phyloP scores from a whole-genome alignment of 163 green algal genomes.

The Coccomyxa subellipsoidea region DNA sequence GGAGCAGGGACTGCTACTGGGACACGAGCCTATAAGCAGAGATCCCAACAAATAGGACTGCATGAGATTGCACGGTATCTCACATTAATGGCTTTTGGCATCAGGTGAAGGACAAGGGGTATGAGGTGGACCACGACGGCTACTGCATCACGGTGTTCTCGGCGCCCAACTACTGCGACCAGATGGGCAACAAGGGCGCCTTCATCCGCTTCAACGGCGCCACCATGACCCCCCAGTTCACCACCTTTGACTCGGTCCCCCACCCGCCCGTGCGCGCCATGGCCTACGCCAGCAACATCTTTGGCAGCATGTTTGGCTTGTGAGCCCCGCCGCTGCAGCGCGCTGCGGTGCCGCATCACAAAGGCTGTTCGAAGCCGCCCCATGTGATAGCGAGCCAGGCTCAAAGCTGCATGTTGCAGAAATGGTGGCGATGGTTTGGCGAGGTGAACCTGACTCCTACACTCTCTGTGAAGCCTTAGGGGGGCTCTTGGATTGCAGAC shows the following conservation, averaged over 20 bases:
- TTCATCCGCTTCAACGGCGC: slow-evolving; percentile 90
- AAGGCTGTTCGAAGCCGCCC: no score
- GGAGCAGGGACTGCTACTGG: no score
- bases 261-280: slow-evolving; percentile 64
- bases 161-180: slow-evolving; percentile 98
- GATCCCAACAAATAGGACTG: no score
- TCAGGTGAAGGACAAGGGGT: slow-evolving; percentile 76
- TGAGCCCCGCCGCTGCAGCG: slow-evolving; percentile 8
- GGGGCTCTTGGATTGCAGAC: no score
- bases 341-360: no score
- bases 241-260: slow-evolving; percentile 79
- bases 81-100: neutral
- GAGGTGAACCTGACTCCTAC: no score
- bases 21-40: no score
- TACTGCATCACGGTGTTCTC: slow-evolving; percentile 92
- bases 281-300: slow-evolving; percentile 34
- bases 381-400: no score
- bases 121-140: slow-evolving; percentile 84
- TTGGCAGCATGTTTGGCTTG: slow-evolving; percentile 39
- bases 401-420: no score
- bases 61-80: no score
- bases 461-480: no score
- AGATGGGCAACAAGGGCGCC: slow-evolving; percentile 67
- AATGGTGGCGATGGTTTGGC: no score
- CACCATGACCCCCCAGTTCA: slow-evolving; percentile 91